These are phyloP conservation scores for Yamadazyma buinensis DNA, from an alignment of 1,139 yeast genomes.

Conservation along the genomic window DNA sequence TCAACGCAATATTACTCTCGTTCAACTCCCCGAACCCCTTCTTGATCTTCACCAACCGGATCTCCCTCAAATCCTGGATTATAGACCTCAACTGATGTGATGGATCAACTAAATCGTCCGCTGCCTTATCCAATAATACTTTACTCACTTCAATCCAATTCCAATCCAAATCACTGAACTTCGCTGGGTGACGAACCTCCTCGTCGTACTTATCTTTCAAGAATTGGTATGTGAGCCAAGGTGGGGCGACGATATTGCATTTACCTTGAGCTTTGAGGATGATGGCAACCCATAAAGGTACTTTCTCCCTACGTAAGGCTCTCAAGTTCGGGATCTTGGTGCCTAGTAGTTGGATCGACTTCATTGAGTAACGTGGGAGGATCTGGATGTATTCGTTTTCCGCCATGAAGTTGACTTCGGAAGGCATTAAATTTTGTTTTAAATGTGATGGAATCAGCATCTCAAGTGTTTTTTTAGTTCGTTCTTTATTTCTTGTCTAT, in stretches of 20 bases:
- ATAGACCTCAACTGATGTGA: conserved; percentile 60
- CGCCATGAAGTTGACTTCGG: conserved; percentile 79
- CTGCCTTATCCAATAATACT: conserved; percentile 59
- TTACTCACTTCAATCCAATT: conserved; percentile 85
- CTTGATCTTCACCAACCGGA: conserved; percentile 75
- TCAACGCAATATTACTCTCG: conserved; percentile 79
- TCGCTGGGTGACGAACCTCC: conserved; percentile 54
- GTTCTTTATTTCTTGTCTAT: too few species aligned
- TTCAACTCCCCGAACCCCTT: conserved; percentile 76
- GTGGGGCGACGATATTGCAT: conserved; percentile 83
- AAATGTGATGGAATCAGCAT: conserved; percentile 67
- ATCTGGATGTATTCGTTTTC: conserved; percentile 74
- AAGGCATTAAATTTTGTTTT: conserved; percentile 61
- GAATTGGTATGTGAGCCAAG: conserved; percentile 68
- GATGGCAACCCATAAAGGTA: conserved; percentile 88
- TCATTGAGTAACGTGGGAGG: conserved; percentile 71
- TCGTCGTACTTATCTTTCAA: conserved; percentile 61
- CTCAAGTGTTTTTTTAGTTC: too few species aligned
- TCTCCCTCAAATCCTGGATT: conserved; percentile 81
- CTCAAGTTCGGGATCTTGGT: conserved; percentile 49
- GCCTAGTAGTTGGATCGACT: conserved; percentile 61
- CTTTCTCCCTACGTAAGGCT: conserved; percentile 66
- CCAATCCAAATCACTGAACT: conserved; percentile 75
- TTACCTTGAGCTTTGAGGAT: conserved; percentile 79
- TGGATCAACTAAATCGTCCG: conserved; percentile 73